A percentile compares a stretch with the other conserved stretches of the same genome.
Evolutionary conservation across 2,329 filamentous ascomycete genomes (phyloP).

Genomic region (Apiospora koreana): DNA sequence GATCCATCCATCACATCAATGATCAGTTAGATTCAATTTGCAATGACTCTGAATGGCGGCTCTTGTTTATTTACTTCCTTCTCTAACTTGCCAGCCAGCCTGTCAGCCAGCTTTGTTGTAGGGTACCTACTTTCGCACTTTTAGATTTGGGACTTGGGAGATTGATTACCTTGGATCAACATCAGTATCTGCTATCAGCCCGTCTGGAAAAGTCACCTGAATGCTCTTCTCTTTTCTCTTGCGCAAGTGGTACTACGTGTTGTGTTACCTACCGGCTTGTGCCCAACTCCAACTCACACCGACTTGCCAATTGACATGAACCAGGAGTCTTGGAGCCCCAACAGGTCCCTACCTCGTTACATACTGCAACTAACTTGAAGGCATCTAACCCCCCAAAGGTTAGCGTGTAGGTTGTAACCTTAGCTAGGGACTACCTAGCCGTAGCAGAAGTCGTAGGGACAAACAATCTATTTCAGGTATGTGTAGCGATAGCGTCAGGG

Average conservation of each 20-base stretch:
- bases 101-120: too few relatives aligned
- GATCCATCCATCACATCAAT: neutral
- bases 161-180: neutral
- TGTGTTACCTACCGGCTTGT: too few relatives aligned
- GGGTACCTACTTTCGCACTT: neutral
- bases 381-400: neutral
- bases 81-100: too few relatives aligned
- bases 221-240: neutral
- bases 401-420: neutral
- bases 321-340: too few relatives aligned
- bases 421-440: neutral
- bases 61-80: neutral
- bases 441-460: neutral
- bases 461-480: neutral
- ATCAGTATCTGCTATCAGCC: neutral
- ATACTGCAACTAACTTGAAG: too few relatives aligned
- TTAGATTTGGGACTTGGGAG: neutral
- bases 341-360: too few relatives aligned
- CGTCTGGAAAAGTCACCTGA: too few relatives aligned
- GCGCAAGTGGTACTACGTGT: too few relatives aligned
- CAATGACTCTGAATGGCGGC: neutral
- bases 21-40: neutral
- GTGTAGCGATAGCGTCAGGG: conserved; percentile 1
- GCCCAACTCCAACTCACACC: too few relatives aligned
- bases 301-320: too few relatives aligned